Base-by-base conservation (phyloP, 768 basidiomycete genomes). In the Leccinum disarticulatum region DNA sequence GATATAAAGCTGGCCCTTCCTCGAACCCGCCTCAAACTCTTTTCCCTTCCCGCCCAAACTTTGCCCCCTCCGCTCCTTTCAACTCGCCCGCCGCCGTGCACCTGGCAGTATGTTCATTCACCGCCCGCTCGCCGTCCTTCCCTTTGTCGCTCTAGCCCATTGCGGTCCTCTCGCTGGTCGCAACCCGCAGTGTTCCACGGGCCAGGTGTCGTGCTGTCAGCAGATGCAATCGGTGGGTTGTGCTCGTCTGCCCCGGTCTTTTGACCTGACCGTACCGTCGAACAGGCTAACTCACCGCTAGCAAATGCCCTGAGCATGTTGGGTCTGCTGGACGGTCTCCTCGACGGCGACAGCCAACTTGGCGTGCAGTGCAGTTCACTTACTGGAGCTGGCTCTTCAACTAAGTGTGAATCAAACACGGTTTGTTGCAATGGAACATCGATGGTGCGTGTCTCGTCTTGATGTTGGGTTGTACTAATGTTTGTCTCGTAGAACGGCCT, bases 61-160 rank as follows among this genome's bases (percentile, higher is more conserved):
- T 22, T 58, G 62, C 54, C 67, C 70, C 57, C 35, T 64, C 53
- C 69, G 58, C 64, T 70, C 69, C 63, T 71, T 69, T 69, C 28
- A 15, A 48, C 30, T 4, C 30, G 4, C 60, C 54, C 60, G 35
- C 62, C 61, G 58, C 41, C 60, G 49, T 14, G 15, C 38, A 49
- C 33, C 57, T 47, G 28, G 33, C 55, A 62, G 1, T 14, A 70
- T 70, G 69, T 56, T 64, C 61, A 51, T 30, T 43, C 47, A 25
- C 47, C 41, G 35, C 57, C 13, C 59, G 7, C 55, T 72, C 55
- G 31, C 58, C 57, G 48, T 63, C 51, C 57, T 64, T 46, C 56
- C 60, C 17, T 61, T 73, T 46, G 61, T 64, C 61, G 60, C 61
- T 6, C 50, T 66, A 2, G 68, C 53, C 30, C 52, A 51, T 13